Conservation (phyloP, 805 yeast species). For the Candida hispaniensis region DNA sequence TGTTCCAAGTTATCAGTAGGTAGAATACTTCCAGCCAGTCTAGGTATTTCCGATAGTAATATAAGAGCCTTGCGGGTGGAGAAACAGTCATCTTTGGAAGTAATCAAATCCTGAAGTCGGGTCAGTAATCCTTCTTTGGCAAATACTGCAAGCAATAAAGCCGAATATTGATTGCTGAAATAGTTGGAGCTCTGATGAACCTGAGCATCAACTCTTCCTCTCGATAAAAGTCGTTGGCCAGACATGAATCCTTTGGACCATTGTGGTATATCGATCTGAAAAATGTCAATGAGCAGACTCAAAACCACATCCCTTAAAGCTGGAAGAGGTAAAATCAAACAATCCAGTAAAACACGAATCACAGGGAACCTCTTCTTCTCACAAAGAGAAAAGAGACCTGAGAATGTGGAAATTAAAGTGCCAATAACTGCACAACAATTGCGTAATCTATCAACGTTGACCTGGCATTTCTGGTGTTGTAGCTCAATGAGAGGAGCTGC, state of each 20-base stretch:
- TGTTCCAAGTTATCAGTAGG: conserved; percentile 39
- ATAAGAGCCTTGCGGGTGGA: conserved; percentile 49
- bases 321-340: conserved; percentile 50
- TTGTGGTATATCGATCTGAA: conserved; percentile 35
- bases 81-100: conserved; percentile 35
- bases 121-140: conserved; percentile 41
- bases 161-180: conserved; percentile 49
- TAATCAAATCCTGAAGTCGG: conserved; percentile 36
- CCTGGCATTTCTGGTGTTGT: conserved; percentile 38
- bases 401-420: conserved; percentile 55
- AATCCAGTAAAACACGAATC: conserved; percentile 41
- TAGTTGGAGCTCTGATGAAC: conserved; percentile 7
- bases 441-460: conserved; percentile 46
- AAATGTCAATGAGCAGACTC: conserved; percentile 59
- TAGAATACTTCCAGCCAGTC: conserved; percentile 42
- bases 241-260: conserved; percentile 9
- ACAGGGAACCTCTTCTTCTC: conserved; percentile 3
- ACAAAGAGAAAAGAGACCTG: conserved; percentile 50
- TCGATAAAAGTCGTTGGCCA: conserved; percentile 3
- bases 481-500: conserved; percentile 63
- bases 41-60: conserved; percentile 51
- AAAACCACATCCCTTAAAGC: conserved; percentile 47
- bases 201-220: conserved; percentile 6
- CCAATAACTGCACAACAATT: conserved; percentile 50
- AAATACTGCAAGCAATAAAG: conserved; percentile 48